Evolutionary conservation across 345 rosid genomes (phyloP).

Genomic region (Streptanthus diversifolius): DNA sequence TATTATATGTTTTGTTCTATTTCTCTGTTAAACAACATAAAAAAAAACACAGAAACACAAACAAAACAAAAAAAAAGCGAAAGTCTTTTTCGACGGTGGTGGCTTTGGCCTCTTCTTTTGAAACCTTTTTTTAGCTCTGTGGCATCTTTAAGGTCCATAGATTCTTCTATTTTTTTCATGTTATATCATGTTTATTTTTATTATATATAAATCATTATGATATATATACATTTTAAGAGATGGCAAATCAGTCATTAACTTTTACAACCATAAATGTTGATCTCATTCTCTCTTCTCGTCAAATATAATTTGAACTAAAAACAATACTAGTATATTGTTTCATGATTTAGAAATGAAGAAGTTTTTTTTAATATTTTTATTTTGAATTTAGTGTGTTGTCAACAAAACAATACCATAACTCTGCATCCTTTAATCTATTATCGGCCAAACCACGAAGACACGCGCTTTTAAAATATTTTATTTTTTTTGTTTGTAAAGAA

Average conservation of each 20-base stretch:
- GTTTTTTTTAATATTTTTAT: not conserved
- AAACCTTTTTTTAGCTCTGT: constrained; percentile 8
- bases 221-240: not conserved
- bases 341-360: not conserved
- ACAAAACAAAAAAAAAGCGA: not conserved
- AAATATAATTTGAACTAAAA: not conserved
- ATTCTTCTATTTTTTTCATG: not conserved
- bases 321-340: not conserved
- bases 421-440: constrained; percentile 14
- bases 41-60: not conserved
- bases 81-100: constrained; percentile 27
- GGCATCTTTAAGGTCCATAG: constrained; percentile 20
- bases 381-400: not conserved
- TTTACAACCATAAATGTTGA: not conserved
- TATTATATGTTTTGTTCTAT: not conserved
- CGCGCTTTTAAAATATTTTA: constrained; percentile 22
- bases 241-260: not conserved
- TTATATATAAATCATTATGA: not conserved
- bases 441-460: constrained; percentile 31
- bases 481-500: not conserved
- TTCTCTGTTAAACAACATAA: not conserved
- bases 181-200: not conserved
- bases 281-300: not conserved
- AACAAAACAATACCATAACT: not conserved
- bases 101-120: constrained; percentile 23